Base-by-base conservation (phyloP, 257 asterid species). In the Thymus quinquecostatus region DNA sequence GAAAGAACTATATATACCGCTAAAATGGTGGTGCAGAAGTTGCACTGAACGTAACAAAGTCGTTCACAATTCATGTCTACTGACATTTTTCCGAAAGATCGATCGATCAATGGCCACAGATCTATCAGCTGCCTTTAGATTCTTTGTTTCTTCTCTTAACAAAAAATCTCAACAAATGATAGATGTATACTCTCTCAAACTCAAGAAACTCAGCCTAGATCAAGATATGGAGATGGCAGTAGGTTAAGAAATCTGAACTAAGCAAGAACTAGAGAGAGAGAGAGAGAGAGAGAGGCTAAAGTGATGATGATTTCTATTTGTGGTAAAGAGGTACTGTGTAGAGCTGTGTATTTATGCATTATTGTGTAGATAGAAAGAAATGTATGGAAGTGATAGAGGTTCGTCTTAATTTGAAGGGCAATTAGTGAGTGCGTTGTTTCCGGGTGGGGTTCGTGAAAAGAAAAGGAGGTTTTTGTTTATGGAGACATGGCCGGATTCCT, bases 41-140 rank as follows among this genome's bases (percentile, higher is more conserved):
- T 86, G 95, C 96, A 89, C 75, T 84, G 89, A 57, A 90, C 95
- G 74, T 88, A 90, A 75, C 93, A 90, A 78, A 88, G 87, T 59
- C 88, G 88, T 72, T 86, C 96, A 2, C 86, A 76, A 72, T 74
- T 67, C 83, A 82, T 82, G n/a, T 83, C 90, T 40, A 77, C 60
- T 3, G 95, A 89, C 92, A 87, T 75, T 83, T 69, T 83, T 72
- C 82, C 60, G 63, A 60, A 14, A 71, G 71, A 41, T 38, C 62
- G 43, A 3, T 10, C 40, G 40, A 7, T 10, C 40, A 21, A 7
- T 10, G 12, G 11, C 40, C 40, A 3, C 43, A 57, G 41, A 57
- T 57, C 58, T 51, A 72, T 72, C 9, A 5, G 8, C 64, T 27
- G 36, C 14, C 60, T 32, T 36, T 71, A 3, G 13, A 56, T 5